A percentile compares a stretch with the other conserved stretches of the same genome.
phyloP scores from a whole-genome alignment of 306 rosid species.

The Acmispon strigosus region DNA sequence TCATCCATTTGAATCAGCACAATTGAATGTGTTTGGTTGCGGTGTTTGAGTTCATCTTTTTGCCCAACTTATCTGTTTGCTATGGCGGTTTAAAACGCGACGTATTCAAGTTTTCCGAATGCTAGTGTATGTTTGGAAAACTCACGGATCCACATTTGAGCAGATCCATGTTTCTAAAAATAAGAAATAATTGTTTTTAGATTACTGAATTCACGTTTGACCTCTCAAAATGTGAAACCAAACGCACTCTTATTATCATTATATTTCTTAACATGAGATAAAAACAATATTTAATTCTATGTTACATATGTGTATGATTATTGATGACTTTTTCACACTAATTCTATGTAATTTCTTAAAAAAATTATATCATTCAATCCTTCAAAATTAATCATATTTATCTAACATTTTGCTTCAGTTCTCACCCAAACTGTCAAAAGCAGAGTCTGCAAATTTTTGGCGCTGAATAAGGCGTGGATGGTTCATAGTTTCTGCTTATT shows the following conservation, averaged over 20 bases:
- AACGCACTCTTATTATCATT: too few species aligned
- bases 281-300: too few species aligned
- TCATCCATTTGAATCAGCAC: background rate
- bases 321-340: background rate
- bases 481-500: background rate
- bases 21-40: background rate
- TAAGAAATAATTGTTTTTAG: too few species aligned
- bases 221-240: too few species aligned
- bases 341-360: background rate
- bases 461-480: background rate
- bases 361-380: too few species aligned
- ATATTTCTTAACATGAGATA: too few species aligned
- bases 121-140: too few species aligned
- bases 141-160: too few species aligned
- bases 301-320: too few species aligned
- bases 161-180: too few species aligned
- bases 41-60: background rate
- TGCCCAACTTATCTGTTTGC: background rate
- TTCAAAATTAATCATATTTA: background rate
- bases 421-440: background rate
- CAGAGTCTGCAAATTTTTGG: background rate
- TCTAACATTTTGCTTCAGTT: background rate
- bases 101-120: background rate
- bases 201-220: too few species aligned
- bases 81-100: background rate